These are phyloP conservation scores for Polygonum aviculare DNA, from an alignment of 148 eudicot species.

Conservation along the genomic window DNA sequence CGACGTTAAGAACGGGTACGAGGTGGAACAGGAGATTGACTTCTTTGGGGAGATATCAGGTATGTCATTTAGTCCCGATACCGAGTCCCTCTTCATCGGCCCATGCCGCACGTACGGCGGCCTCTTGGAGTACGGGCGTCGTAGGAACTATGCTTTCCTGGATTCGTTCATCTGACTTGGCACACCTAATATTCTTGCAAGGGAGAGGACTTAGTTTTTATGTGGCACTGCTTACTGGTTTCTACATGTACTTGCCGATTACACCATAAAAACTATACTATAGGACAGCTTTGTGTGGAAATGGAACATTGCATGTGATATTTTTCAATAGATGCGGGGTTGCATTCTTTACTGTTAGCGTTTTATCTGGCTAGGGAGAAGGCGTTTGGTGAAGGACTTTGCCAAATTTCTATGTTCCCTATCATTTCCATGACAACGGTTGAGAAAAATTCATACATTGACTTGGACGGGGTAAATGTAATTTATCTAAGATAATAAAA, in stretches of 20 bases:
- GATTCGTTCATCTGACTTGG: conserved; percentile 30
- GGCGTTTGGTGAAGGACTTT: not conserved
- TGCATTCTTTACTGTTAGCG: not conserved
- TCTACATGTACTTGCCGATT: not conserved
- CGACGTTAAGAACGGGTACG: conserved; percentile 17
- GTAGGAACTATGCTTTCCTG: conserved; percentile 49
- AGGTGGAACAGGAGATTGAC: conserved; percentile 26
- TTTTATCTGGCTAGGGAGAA: not conserved
- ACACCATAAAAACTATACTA: not conserved
- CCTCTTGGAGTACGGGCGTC: conserved; percentile 35
- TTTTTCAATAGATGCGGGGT: not conserved
- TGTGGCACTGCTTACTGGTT: not conserved
- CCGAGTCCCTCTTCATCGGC: conserved; percentile 26
- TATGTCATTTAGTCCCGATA: conserved; percentile 27
- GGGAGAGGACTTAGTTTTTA: not conserved
- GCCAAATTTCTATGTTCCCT: too few species aligned
- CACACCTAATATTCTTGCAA: not conserved
- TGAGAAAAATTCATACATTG: too few species aligned
- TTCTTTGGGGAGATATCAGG: conserved; percentile 30
- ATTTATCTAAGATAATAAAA: too few species aligned
- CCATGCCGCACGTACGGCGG: conserved; percentile 16
- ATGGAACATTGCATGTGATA: not conserved
- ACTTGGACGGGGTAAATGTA: too few species aligned
- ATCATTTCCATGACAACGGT: too few species aligned
- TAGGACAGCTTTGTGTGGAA: not conserved